Evolutionary conservation across 2,329 filamentous ascomycete species (phyloP).

Genomic region (Hymenotorrendiella dingleyae): DNA sequence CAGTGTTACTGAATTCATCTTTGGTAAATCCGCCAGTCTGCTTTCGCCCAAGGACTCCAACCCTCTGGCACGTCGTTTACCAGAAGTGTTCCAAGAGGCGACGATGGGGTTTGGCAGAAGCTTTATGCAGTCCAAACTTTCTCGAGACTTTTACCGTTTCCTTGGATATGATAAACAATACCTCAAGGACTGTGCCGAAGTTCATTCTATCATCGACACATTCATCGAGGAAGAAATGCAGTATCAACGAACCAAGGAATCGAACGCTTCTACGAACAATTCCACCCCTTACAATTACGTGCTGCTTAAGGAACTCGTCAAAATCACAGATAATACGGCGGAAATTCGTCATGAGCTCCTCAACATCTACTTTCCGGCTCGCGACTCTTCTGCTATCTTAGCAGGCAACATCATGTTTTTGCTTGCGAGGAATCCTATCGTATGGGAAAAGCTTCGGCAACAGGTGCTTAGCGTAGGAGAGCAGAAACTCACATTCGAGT

Average conservation of each 20-base stretch:
- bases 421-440: conserved; percentile 41
- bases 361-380: conserved; percentile 32
- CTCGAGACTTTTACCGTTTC: too few species aligned
- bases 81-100: conserved; percentile 7
- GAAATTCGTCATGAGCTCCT: conserved; percentile 30
- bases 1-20: conserved; percentile 30
- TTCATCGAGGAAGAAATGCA: conserved; percentile 12
- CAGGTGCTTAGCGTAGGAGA: conserved; percentile 36
- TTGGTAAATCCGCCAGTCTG: conserved; percentile 28
- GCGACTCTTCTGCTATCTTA: conserved; percentile 35
- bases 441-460: conserved; percentile 35
- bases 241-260: not conserved
- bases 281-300: conserved; percentile 28
- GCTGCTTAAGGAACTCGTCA: conserved; percentile 43
- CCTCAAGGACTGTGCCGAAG: conserved; percentile 5
- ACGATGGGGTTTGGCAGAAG: conserved; percentile 6
- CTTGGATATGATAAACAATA: conserved; percentile 4
- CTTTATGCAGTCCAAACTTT: conserved; percentile 5
- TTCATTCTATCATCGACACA: conserved; percentile 10
- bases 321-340: conserved; percentile 36
- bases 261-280: not conserved
- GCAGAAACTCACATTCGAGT: conserved; percentile 37
- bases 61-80: conserved; percentile 3
- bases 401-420: conserved; percentile 42
- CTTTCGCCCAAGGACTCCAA: conserved; percentile 4